A percentile compares a stretch with the other conserved stretches of the same genome.
phyloP scores from a whole-genome alignment of 179 eudicot species.

The Pouteria campechiana region DNA sequence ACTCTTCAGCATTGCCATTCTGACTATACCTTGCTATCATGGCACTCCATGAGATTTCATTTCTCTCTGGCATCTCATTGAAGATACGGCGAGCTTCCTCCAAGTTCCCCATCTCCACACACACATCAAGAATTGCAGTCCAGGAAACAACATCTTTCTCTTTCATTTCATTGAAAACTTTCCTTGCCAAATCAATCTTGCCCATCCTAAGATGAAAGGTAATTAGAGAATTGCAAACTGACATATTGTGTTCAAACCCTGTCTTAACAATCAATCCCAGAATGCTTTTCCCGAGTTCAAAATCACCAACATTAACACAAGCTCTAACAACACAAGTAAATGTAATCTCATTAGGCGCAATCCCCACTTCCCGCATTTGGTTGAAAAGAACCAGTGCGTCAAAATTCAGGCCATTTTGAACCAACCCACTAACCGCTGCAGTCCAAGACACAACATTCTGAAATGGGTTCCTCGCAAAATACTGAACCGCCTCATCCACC shows the following conservation, averaged over 20 bases:
- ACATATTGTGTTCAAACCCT: constrained; percentile 28
- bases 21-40: constrained; percentile 46
- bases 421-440: constrained; percentile 37
- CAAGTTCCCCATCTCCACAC: constrained; percentile 31
- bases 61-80: constrained; percentile 41
- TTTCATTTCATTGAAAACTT: constrained; percentile 25
- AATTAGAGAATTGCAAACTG: constrained; percentile 35
- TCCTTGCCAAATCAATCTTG: constrained; percentile 21
- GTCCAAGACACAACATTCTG: constrained; percentile 34
- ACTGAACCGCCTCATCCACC: constrained; percentile 23
- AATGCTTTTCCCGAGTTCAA: constrained; percentile 26
- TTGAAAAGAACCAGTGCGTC: constrained; percentile 19
- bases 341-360: constrained; percentile 35
- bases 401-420: constrained; percentile 27
- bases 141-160: constrained; percentile 45
- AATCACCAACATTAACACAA: constrained; percentile 18
- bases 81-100: constrained; percentile 35
- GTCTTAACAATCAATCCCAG: constrained; percentile 23
- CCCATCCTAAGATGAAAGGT: constrained; percentile 29
- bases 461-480: constrained; percentile 30
- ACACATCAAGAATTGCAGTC: constrained; percentile 50
- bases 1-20: constrained; percentile 32
- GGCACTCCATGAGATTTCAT: constrained; percentile 48
- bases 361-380: constrained; percentile 21
- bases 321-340: constrained; percentile 30